A percentile compares a stretch with the other conserved stretches of the same genome.
Evolutionary conservation across 225 moss, liverwort and hornwort species (phyloP).

Genomic region (Anthoceros angustus): DNA sequence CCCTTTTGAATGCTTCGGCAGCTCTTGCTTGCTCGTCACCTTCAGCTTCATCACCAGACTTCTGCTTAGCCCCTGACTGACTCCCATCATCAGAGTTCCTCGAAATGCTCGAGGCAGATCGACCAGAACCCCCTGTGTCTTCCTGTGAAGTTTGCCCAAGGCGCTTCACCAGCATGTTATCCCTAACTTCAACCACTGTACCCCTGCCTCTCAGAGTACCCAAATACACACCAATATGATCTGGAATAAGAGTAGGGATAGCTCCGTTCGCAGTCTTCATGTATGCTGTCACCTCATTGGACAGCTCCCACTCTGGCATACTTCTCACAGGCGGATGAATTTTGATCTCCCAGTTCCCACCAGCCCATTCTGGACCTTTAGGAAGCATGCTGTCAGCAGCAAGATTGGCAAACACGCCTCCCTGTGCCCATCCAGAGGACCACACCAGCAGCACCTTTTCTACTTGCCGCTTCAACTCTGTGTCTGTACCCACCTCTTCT

Average conservation of each 20-base stretch:
- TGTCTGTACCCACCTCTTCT: constrained; percentile 62
- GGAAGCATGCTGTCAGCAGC: constrained; percentile 98
- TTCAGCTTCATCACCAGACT: not conserved
- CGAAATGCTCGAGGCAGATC: constrained; percentile 1
- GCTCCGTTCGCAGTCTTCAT: constrained; percentile 88
- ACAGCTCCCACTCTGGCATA: constrained; percentile 78
- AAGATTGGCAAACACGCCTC: constrained; percentile 72
- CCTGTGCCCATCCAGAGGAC: constrained; percentile 84
- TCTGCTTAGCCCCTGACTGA: not conserved
- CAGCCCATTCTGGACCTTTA: constrained; percentile 95
- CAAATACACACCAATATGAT: constrained; percentile 95
- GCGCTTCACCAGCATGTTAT: constrained; percentile 37
- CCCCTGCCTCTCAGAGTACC: constrained; percentile 92
- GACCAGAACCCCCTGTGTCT: constrained; percentile 10
- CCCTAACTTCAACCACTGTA: constrained; percentile 89
- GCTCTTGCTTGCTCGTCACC: constrained; percentile 77
- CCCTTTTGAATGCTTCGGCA: constrained; percentile 90
- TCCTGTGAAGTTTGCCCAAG: constrained; percentile 16
- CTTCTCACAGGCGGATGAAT: constrained; percentile 55
- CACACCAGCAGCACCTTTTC: constrained; percentile 79
- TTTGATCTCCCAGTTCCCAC: constrained; percentile 97
- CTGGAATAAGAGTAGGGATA: constrained; percentile 90
- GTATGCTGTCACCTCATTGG: constrained; percentile 96
- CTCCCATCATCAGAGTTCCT: not conserved
- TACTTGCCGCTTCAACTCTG: constrained; percentile 92